Base-by-base conservation (phyloP, 805 yeast genomes). In the Starmera pachycereana region DNA sequence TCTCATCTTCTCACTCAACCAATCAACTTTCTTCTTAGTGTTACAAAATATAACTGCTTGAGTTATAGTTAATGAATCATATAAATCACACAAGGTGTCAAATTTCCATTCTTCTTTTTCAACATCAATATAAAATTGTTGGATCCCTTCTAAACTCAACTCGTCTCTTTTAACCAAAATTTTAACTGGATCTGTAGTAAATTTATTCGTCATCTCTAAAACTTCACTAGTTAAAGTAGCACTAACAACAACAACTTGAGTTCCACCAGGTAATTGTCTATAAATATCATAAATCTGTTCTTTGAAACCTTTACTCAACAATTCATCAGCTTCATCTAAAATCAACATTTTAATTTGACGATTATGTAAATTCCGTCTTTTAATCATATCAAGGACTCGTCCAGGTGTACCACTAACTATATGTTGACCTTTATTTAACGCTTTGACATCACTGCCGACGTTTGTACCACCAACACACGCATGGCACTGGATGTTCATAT, bases 1-100 rank as follows among this genome's bases (percentile, higher is more conserved):
- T 40, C 74, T 75, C 73, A 90, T 77, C 61, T 84, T 81, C 41
- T 76, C 82, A 40, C 94, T 72, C 42, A 92, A 74, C 81, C 83
- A 84, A 64, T 87, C 95, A 49, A 90, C 98, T 73, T 90, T 90
- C 63, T 81, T 74, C 67, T 90, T 84, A 49, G 97, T 89, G 72
- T 92, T 92, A 69, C 98, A 92, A 74, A 92, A 92, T 40, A 92
- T 92, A 47, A 92, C 97, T 37, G 97, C 95, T 66, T 92, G 98
- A 40, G 97, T 90, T 54, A 92, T 86, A 35, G 96, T 83, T 56
- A 92, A 71, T 41, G 95, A 82, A 66, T 90, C 98, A 69, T 92
- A 92, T 52, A 92, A 68, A 64, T 92, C 98, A 61, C 95, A 84
- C 53, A 92, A 69, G 40, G 95, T 85, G 61, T 90, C 97, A 58